Evolutionary conservation across 1,284 basidiomycete species (phyloP), one percentile per base, ranked within the genome.

Genomic region (Agroathelia rolfsii): DNA sequence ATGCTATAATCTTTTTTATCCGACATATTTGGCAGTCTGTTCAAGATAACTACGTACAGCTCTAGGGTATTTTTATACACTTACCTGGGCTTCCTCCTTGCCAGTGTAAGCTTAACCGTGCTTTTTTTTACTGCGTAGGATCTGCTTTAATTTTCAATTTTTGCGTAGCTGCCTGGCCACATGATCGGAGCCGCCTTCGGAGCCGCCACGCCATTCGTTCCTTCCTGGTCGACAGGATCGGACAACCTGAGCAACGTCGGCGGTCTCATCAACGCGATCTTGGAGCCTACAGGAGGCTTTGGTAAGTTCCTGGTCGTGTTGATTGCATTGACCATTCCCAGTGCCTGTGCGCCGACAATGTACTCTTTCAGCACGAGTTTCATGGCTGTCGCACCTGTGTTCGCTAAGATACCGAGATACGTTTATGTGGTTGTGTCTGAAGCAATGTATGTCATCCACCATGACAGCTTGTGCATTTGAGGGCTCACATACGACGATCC

Each of bases 281-380:
- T 77, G 5, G 44, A 52, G 0, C 65, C 67, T 5, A 46, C 55
- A 1, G 63, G 64, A 1, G 67, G 73, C 8, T 82, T 82, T 44
- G 77, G 76, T 10, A 62, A 65, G 44, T 69, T 79, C 47, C 48
- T 53, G 14, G 50, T 48, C 0, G 66, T 68, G 16, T 42, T 69
- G 15, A 52, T 67, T 17, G 58, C 64, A 4, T 44, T 71, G 36
- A 66, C 61, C 7, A 55, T 69, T n/a, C 62, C 71, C 0, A 67
- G 69, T 27, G 62, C 67, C 8, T 65, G 76, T 43, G 82, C 77
- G 8, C 77, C 79, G 3, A 77, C 71, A 10, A 81, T 86, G 69
- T 87, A 87, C 49, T 76, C 76, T 3, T 81, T 78, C 43, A 77
- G 79, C 13, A 70, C 76, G 27, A 79, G 74, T 39, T 67, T 82